Conservation (phyloP, 2,329 filamentous ascomycete genomes). For the Gaeumannomyces sp. region DNA sequence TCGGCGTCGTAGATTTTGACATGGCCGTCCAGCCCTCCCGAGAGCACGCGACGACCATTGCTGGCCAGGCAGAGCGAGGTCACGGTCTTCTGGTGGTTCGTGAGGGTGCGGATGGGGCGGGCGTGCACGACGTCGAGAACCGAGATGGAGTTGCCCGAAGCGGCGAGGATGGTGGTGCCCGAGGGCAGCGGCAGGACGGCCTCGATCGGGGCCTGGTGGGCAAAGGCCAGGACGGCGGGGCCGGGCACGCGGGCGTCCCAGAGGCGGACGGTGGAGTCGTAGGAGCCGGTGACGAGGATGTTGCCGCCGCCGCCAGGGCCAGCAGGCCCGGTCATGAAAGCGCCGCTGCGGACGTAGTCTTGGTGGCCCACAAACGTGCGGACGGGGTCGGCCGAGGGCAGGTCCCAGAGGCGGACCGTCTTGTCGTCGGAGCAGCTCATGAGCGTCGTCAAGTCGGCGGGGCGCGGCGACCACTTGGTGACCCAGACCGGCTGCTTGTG, state of each 20-base stretch:
- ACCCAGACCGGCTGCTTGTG: conserved; percentile 94
- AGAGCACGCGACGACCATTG: conserved; percentile 72
- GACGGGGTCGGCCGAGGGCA: conserved; percentile 71
- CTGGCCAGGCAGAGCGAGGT: conserved; percentile 80
- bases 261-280: conserved; percentile 86
- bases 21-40: conserved; percentile 87
- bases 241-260: conserved; percentile 81
- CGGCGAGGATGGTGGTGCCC: conserved; percentile 78
- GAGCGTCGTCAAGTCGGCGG: conserved; percentile 70
- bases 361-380: conserved; percentile 78
- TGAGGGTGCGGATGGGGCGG: conserved; percentile 77
- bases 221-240: conserved; percentile 79
- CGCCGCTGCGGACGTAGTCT: conserved; percentile 85
- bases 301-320: conserved; percentile 46
- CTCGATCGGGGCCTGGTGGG: conserved; percentile 86
- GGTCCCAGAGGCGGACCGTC: conserved; percentile 89
- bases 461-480: conserved; percentile 74
- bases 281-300: conserved; percentile 82
- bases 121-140: conserved; percentile 91
- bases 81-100: conserved; percentile 97
- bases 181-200: conserved; percentile 80
- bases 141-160: conserved; percentile 79
- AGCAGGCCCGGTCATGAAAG: conserved; percentile 70
- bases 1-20: conserved; percentile 80
- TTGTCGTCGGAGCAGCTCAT: conserved; percentile 90